Evolutionary conservation across 192 early-diverging fungal genomes (phyloP).

Genomic region (Coemansia sp.): DNA sequence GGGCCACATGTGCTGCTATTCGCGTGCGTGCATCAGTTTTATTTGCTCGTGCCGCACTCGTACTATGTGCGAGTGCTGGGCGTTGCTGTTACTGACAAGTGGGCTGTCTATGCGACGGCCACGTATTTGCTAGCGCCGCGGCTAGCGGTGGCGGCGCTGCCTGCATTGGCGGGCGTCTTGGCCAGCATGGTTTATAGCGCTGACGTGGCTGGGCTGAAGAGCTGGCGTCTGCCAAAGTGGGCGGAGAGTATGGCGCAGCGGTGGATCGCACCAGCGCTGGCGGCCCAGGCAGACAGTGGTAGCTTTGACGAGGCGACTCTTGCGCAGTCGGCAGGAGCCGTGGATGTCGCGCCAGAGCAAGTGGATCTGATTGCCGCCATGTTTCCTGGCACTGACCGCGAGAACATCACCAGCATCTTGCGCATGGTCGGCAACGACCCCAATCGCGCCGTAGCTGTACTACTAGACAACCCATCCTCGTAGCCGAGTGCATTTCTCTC

Average conservation of each 20-base stretch:
- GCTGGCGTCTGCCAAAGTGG: slow-evolving; percentile 23
- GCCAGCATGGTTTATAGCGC: slow-evolving; percentile 20
- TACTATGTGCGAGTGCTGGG: neutral
- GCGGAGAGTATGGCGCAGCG: neutral
- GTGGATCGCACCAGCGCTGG: slow-evolving; percentile 5
- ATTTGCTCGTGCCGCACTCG: slow-evolving; percentile 6
- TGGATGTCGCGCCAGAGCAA: neutral
- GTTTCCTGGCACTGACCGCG: neutral
- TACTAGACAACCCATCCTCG: neutral
- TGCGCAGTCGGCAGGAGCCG: no score
- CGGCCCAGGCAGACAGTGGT: no score
- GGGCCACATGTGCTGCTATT: slow-evolving; percentile 20
- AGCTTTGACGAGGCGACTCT: no score
- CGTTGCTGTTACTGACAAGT: slow-evolving; percentile 14
- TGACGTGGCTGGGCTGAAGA: slow-evolving; percentile 15
- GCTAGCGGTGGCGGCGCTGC: neutral
- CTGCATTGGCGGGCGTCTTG: slow-evolving; percentile 11
- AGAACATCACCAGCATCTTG: neutral
- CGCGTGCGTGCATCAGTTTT: slow-evolving; percentile 19
- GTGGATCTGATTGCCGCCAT: neutral
- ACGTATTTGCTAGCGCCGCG: neutral
- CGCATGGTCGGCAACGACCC: slow-evolving; percentile 2
- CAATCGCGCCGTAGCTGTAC: neutral
- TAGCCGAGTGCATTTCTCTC: no score
- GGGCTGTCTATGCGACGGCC: slow-evolving; percentile 9